A percentile compares a stretch with the other conserved stretches of the same genome.
Evolutionary conservation across 495 filamentous ascomycete genomes (phyloP).

Genomic region (Lophium mytilinum): DNA sequence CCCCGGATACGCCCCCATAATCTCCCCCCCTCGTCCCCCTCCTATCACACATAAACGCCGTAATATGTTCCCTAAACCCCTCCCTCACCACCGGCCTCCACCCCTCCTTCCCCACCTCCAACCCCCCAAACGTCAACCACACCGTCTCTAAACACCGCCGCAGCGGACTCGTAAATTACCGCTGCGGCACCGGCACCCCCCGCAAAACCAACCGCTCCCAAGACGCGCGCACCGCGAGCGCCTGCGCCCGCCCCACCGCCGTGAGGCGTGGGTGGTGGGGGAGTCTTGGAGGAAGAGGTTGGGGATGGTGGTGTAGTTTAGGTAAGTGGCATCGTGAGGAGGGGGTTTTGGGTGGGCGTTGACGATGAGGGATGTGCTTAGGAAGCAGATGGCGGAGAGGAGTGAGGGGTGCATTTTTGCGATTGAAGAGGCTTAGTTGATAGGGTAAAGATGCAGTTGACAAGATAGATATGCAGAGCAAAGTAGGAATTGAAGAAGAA

Average conservation of each 20-base stretch:
- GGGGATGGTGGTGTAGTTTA: constrained; percentile 56
- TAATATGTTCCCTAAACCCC: constrained; percentile 59
- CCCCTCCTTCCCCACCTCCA: constrained; percentile 39
- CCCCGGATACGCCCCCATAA: constrained; percentile 47
- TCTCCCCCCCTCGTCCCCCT: constrained; percentile 48
- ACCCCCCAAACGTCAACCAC: constrained; percentile 49
- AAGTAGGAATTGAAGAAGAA: not conserved
- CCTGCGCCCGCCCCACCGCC: constrained; percentile 63
- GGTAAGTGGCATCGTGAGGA: not conserved
- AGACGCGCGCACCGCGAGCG: constrained; percentile 51
- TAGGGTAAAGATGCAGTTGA: not conserved
- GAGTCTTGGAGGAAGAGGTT: constrained; percentile 70
- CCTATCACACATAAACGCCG: constrained; percentile 73
- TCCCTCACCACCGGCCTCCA: constrained; percentile 64
- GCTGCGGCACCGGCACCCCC: constrained; percentile 55
- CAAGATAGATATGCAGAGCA: not conserved
- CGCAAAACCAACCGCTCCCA: constrained; percentile 49
- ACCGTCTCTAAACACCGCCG: constrained; percentile 59
- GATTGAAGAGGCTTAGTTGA: not conserved
- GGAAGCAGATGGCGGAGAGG: not conserved
- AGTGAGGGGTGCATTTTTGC: not conserved
- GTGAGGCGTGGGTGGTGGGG: constrained; percentile 48
- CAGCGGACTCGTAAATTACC: constrained; percentile 62
- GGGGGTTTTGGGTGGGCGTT: not conserved
- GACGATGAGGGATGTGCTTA: not conserved